Evolutionary conservation across 2,329 filamentous ascomycete genomes (phyloP), one percentile per base, ranked within the genome.

Genomic region (Lachnellula hyalina): DNA sequence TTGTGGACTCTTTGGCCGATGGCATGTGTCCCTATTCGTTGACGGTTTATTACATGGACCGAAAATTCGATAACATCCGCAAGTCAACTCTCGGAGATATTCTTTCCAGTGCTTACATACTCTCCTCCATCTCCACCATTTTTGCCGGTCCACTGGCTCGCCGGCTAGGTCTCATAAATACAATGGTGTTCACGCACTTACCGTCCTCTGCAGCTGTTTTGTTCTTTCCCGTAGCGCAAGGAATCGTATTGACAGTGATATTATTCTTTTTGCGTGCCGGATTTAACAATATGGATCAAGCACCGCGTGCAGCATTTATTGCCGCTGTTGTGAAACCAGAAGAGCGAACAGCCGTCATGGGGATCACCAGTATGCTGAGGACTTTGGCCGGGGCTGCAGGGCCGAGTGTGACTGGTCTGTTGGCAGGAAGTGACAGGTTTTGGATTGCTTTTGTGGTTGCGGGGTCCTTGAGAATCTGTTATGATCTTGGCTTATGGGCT

Each of bases 111-210:
- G 74, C 73, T 38, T 77, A 84, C 68, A 69, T 86, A 1, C 70
- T 83, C 6, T 82, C 82, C 57, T 77, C 79, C 58, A 71, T 73
- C 38, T 77, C 78, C 0, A 78, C 75, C 54, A 70, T 81, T 40
- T 72, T 82, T 17, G 72, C 78, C 1, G 75, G 76, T 0, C 60
- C 80, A 74, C 1, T 79, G 72, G 61, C 68, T 78, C 36, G 72
- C 74, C 1, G 78, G 76, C 2, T 76, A 12, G 81, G 81, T 3
- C 79, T 90, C 17, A 78, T 89, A 44, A 62, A 82, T 73, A 88
- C 85, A 0, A 89, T 90, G 86, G 84, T 87, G 4, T 86, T 87
- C 65, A 88, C 85, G 0, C 85, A 89, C 62, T 73, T 90, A 0
- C 86, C 86, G 0, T 87, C 85, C 0, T 61, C 72, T 9, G 54